These are phyloP conservation scores for Lablab purpureus DNA, from an alignment of 306 rosid genomes.

Conservation along the genomic window DNA sequence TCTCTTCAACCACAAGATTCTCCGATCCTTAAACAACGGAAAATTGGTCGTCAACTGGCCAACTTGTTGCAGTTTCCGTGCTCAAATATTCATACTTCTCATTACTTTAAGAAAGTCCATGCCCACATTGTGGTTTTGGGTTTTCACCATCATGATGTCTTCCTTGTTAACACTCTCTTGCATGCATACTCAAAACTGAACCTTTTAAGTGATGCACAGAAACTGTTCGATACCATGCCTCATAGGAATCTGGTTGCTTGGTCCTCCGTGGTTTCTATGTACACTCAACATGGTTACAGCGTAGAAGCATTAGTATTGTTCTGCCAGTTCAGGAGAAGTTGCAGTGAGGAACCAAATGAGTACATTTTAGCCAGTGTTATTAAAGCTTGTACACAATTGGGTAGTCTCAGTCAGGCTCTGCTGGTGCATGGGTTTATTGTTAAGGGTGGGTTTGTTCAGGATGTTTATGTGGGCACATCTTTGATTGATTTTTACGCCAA, in stretches of 20 bases:
- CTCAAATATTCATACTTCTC: conserved; percentile 43
- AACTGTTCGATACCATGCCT: conserved; percentile 75
- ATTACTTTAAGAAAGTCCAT: conserved; percentile 59
- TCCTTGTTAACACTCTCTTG: conserved; percentile 71
- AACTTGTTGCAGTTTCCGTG: conserved; percentile 52
- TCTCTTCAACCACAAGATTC: conserved; percentile 43
- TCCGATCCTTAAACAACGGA: conserved; percentile 45
- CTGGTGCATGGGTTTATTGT: conserved; percentile 71
- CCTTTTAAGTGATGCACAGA: conserved; percentile 57
- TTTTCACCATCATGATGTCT: conserved; percentile 63
- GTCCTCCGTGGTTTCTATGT: conserved; percentile 87
- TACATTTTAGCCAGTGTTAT: conserved; percentile 76
- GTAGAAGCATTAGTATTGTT: conserved; percentile 67
- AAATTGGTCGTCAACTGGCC: conserved; percentile 63
- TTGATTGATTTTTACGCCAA: conserved; percentile 78
- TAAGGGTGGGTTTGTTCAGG: conserved; percentile 68
- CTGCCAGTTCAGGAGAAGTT: conserved; percentile 56
- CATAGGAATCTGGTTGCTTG: conserved; percentile 71
- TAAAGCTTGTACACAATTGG: conserved; percentile 71
- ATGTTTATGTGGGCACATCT: conserved; percentile 86
- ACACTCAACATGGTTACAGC: conserved; percentile 57
- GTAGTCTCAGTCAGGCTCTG: conserved; percentile 55
- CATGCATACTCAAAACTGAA: conserved; percentile 48
- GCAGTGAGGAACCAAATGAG: conserved; percentile 63
- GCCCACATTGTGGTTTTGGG: conserved; percentile 68